phyloP scores from a whole-genome alignment of 2,329 filamentous ascomycete species.

The Rugonectria rugulosa region DNA sequence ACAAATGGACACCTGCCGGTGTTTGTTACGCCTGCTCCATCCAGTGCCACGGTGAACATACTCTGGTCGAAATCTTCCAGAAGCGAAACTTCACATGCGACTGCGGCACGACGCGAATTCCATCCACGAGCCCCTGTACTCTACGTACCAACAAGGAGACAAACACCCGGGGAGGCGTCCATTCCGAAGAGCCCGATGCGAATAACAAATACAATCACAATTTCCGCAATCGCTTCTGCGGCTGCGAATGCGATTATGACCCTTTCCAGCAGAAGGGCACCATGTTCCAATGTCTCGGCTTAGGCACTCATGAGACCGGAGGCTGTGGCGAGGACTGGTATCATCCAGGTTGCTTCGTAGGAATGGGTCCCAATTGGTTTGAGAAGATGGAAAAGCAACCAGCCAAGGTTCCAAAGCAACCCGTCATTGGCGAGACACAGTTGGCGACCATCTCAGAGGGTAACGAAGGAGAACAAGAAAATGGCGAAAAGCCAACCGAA shows the following conservation, averaged over 20 bases:
- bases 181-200: slow-evolving; percentile 74
- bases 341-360: slow-evolving; percentile 91
- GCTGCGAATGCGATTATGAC: slow-evolving; percentile 87
- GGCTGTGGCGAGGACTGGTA: slow-evolving; percentile 98
- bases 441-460: slow-evolving; percentile 61
- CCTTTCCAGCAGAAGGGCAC: slow-evolving; percentile 90
- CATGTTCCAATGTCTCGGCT: slow-evolving; percentile 95
- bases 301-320: slow-evolving; percentile 80
- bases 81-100: slow-evolving; percentile 97
- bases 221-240: slow-evolving; percentile 91
- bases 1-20: slow-evolving; percentile 68
- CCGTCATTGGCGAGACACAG: slow-evolving; percentile 28
- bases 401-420: slow-evolving; percentile 33
- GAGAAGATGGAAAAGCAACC: slow-evolving; percentile 58
- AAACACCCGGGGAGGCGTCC: slow-evolving; percentile 78
- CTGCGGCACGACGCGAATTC: slow-evolving; percentile 86
- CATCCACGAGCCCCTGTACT: slow-evolving; percentile 73
- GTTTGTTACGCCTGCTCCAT: slow-evolving; percentile 98
- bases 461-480: slow-evolving; percentile 44
- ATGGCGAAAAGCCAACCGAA: slow-evolving; percentile 15
- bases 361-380: slow-evolving; percentile 77
- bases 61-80: slow-evolving; percentile 91
- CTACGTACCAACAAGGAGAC: slow-evolving; percentile 77
- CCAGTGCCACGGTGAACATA: slow-evolving; percentile 94
- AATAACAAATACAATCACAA: slow-evolving; percentile 96